phyloP scores from a whole-genome alignment of 306 rosid genomes.

The Lathyrus oleraceus region DNA sequence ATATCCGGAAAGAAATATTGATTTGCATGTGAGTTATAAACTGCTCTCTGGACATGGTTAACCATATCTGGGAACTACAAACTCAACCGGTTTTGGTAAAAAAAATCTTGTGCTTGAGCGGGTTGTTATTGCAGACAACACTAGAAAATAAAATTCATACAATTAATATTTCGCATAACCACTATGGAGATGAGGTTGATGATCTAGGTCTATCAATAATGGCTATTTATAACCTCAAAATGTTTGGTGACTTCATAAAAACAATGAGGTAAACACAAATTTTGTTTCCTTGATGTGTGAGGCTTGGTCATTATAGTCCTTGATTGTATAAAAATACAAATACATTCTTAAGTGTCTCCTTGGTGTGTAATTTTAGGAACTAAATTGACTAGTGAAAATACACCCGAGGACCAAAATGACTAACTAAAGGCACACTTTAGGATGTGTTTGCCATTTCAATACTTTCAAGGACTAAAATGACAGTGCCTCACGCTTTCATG shows the following conservation, averaged over 20 bases:
- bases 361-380: too few species aligned
- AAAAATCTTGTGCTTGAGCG: background rate
- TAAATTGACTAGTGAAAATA: too few species aligned
- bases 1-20: background rate
- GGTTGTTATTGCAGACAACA: background rate
- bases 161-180: background rate
- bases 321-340: too few species aligned
- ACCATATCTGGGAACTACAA: slow-evolving; percentile 3
- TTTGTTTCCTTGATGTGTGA: too few species aligned
- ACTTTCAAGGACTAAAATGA: too few species aligned
- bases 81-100: background rate
- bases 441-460: too few species aligned
- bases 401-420: too few species aligned
- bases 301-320: too few species aligned
- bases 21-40: slow-evolving; percentile 9
- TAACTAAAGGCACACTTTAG: too few species aligned
- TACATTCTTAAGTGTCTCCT: too few species aligned
- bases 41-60: background rate
- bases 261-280: background rate
- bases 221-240: slow-evolving; percentile 2
- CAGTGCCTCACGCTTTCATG: too few species aligned
- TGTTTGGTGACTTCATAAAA: background rate
- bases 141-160: background rate
- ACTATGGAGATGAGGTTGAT: background rate
- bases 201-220: background rate